phyloP scores from a whole-genome alignment of 2,329 filamentous ascomycete genomes.

The Onygenales sp. region DNA sequence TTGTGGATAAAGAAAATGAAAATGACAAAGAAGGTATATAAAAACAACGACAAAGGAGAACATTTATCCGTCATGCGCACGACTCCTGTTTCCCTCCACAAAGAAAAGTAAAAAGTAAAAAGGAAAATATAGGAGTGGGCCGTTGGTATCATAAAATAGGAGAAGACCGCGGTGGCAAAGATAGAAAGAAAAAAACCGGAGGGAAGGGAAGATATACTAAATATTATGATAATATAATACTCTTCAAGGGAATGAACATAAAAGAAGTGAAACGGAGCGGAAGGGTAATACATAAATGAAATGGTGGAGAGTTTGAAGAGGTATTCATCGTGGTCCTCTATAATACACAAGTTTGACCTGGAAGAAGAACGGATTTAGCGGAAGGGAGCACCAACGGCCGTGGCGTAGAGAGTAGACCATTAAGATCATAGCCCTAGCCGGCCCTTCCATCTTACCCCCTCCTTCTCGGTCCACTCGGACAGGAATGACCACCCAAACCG shows the following conservation, averaged over 20 bases:
- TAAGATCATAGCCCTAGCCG: conserved; percentile 28
- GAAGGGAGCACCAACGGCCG: not conserved
- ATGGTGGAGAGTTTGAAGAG: not conserved
- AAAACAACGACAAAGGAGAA: not conserved
- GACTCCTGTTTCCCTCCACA: not conserved
- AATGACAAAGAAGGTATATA: not conserved
- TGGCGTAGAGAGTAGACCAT: not conserved
- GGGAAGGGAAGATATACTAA: not conserved
- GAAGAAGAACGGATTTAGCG: too few relatives aligned
- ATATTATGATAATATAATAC: not conserved
- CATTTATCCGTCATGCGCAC: too few relatives aligned
- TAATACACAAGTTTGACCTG: too few relatives aligned
- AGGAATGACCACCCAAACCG: conserved; percentile 36
- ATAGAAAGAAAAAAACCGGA: not conserved
- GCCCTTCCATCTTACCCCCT: conserved; percentile 36
- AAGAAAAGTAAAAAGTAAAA: not conserved
- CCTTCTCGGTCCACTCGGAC: conserved; percentile 37
- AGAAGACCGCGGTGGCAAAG: too few relatives aligned
- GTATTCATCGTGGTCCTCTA: too few relatives aligned
- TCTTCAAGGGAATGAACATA: not conserved
- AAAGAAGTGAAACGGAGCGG: not conserved
- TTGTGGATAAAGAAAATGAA: too few relatives aligned
- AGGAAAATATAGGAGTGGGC: not conserved
- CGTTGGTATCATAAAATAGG: not conserved
- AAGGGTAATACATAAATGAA: not conserved